Evolutionary conservation across 116 monocot genomes (phyloP), one percentile per base, ranked within the genome.

Genomic region (Cymodocea nodosa): DNA sequence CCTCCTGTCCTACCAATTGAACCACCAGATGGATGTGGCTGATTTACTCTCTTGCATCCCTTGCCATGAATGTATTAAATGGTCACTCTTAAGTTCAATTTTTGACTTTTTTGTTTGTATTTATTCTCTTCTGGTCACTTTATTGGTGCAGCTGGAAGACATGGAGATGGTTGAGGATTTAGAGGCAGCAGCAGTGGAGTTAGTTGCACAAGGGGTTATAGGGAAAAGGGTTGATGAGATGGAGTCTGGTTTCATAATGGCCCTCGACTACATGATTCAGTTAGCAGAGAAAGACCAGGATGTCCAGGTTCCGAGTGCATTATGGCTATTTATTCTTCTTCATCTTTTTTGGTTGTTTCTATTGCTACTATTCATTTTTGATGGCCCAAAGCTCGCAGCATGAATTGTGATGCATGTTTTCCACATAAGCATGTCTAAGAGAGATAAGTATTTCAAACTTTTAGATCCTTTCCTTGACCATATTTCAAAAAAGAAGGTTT

Each of bases 191-290:
- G 95, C 95, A 10, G 81, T 97, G 60, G 85, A 90, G 80, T 59
- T 97, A 18, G 90, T 79, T 4, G 95, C 90, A 4, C 95, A 97
- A 44, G 95, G 95, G 15, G 90, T 90, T 15, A 90, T 97, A 17
- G 85, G 95, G 57, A 90, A 97, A 76, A 70, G 95, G 65, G 87
- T 97, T n/a, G 90, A 97, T 48, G 90, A 97, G 83, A 97, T 97
- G 95, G 90, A 97, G 70, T 71, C 90, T 59, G 95, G 95, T 15
- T 97, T 97, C 78, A 83, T 97, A 72, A 87, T 87, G 85, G 95
- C 95, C 9, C 64, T 95, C 54, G 90, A 95, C 65, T 95, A 85
- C 76, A 95, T 90, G 90, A 95, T 95, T 20, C 71, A 80, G 71
- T 59, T 77, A 56, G 90, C 95, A 12, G 81, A 81, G 0, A 90